These are phyloP conservation scores for Hirsutella minnesotensis DNA, from an alignment of 2,329 filamentous ascomycete species.

Conservation along the genomic window DNA sequence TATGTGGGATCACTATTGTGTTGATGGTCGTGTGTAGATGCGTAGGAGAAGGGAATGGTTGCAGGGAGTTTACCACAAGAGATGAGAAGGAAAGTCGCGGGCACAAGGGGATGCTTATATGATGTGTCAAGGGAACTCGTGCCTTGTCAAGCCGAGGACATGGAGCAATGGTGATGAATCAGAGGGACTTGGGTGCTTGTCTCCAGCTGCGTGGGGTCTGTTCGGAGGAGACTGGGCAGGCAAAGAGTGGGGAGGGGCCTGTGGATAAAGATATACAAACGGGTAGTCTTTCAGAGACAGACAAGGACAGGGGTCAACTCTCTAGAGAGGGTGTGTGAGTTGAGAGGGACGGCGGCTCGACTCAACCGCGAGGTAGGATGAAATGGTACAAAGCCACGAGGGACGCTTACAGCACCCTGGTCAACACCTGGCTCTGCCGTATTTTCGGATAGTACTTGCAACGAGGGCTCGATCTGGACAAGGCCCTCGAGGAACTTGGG, in stretches of 20 bases:
- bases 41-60: too few relatives aligned
- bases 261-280: background rate
- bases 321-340: too few relatives aligned
- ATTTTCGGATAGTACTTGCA: background rate
- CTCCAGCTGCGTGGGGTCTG: background rate
- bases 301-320: background rate
- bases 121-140: too few relatives aligned
- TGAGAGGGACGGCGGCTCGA: too few relatives aligned
- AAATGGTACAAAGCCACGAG: conserved; percentile 4
- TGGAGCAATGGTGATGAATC: too few relatives aligned
- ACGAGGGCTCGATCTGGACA: background rate
- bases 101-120: too few relatives aligned
- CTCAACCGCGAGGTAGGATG: background rate
- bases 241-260: background rate
- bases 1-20: too few relatives aligned
- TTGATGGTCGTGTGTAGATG: too few relatives aligned
- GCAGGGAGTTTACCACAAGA: too few relatives aligned
- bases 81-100: background rate
- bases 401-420: background rate
- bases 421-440: too few relatives aligned
- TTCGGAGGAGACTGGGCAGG: background rate
- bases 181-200: too few relatives aligned
- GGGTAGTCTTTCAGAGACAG: background rate
- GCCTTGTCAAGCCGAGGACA: too few relatives aligned
- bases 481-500: background rate